phyloP scores from a whole-genome alignment of 2,329 filamentous ascomycete species.

The Calycina marina region DNA sequence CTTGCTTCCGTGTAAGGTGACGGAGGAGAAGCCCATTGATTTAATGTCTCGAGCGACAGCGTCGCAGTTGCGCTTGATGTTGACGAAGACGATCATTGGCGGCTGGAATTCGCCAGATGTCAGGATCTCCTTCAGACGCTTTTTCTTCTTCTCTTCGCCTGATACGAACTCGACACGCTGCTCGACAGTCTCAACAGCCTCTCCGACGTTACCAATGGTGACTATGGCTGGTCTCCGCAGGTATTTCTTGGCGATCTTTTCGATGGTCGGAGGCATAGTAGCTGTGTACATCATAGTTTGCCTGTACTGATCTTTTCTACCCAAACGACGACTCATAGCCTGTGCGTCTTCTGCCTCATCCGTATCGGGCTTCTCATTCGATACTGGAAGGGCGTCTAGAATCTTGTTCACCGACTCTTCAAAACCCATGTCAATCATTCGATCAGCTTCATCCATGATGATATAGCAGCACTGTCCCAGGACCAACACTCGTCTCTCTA shows the following conservation, averaged over 20 bases:
- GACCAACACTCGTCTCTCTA: slow-evolving; percentile 82
- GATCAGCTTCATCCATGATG: slow-evolving; percentile 98
- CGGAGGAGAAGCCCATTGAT: slow-evolving; percentile 76
- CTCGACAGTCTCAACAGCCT: slow-evolving; percentile 95
- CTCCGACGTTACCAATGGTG: slow-evolving; percentile 84
- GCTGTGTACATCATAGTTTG: slow-evolving; percentile 99
- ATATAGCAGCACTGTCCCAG: slow-evolving; percentile 95
- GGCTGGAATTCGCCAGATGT: slow-evolving; percentile 64
- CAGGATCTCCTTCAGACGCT: slow-evolving; percentile 83
- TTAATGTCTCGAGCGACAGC: slow-evolving; percentile 90
- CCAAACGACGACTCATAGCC: slow-evolving; percentile 71
- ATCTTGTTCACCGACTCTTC: slow-evolving; percentile 98
- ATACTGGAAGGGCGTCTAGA: slow-evolving; percentile 79
- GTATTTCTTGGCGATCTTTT: slow-evolving; percentile 95
- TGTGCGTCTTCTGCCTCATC: slow-evolving; percentile 78
- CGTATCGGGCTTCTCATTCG: slow-evolving; percentile 88
- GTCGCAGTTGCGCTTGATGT: slow-evolving; percentile 98
- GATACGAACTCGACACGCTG: slow-evolving; percentile 86
- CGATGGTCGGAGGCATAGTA: slow-evolving; percentile 86
- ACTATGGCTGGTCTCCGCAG: slow-evolving; percentile 84
- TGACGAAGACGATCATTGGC: slow-evolving; percentile 98
- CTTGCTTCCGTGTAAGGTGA: slow-evolving; percentile 89
- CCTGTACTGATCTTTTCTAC: slow-evolving; percentile 65
- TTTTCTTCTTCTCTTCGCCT: slow-evolving; percentile 93
- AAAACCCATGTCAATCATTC: slow-evolving; percentile 97